A percentile compares a stretch with the other conserved stretches of the same genome.
Evolutionary conservation across 257 asterid species (phyloP).

Genomic region (Cynanchum wilfordii): DNA sequence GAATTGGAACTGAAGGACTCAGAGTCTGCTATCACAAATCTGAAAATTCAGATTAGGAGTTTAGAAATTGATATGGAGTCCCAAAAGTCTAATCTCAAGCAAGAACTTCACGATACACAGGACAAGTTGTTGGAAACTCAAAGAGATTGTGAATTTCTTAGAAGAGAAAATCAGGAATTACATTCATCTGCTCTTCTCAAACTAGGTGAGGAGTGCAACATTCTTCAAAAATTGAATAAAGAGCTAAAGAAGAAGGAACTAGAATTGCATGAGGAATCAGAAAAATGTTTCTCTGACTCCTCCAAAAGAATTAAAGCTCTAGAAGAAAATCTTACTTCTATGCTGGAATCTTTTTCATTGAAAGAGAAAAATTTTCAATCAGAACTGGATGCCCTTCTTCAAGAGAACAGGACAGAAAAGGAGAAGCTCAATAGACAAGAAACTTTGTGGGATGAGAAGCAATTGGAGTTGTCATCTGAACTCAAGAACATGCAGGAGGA

Average conservation of each 20-base stretch:
- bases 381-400: constrained; percentile 45
- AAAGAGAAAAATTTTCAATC: constrained; percentile 42
- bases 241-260: constrained; percentile 40
- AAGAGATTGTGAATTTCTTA: constrained; percentile 39
- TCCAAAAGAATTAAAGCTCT: constrained; percentile 37
- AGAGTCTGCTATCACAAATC: constrained; percentile 27
- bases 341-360: constrained; percentile 34
- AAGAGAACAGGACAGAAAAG: constrained; percentile 30
- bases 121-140: constrained; percentile 36
- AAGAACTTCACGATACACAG: constrained; percentile 30
- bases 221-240: constrained; percentile 31
- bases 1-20: constrained; percentile 32
- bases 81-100: constrained; percentile 32
- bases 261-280: constrained; percentile 38
- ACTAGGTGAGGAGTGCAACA: constrained; percentile 26
- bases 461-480: constrained; percentile 30
- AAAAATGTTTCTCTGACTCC: constrained; percentile 36
- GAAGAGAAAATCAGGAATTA: constrained; percentile 37
- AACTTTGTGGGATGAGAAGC: constrained; percentile 22
- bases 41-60: constrained; percentile 40
- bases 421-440: constrained; percentile 35
- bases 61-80: constrained; percentile 37
- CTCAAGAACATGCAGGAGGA: constrained; percentile 35
- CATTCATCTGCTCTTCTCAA: constrained; percentile 26
- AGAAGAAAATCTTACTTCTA: constrained; percentile 44